These are phyloP conservation scores for Edaphochlamys debaryana DNA, from an alignment of 139 green algal species.

Conservation along the genomic window DNA sequence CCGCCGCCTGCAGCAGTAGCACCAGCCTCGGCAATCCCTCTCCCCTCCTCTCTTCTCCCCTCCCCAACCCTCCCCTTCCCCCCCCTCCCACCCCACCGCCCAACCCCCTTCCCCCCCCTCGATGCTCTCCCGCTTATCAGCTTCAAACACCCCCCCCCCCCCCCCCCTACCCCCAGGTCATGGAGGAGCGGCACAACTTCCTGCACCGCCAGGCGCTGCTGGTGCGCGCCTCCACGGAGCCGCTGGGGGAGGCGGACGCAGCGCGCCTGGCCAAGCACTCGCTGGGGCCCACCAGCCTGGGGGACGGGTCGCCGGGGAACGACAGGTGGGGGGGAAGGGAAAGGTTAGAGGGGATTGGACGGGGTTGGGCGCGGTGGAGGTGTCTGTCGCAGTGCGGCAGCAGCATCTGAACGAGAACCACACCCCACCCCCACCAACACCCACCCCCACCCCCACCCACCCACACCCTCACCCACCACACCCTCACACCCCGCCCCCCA, in stretches of 20 bases:
- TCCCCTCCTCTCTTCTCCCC: too few species aligned
- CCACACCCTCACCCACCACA: background rate
- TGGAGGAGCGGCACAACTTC: slow-evolving; percentile 80
- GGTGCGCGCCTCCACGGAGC: slow-evolving; percentile 58
- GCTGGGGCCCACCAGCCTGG: slow-evolving; percentile 63
- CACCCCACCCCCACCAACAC: background rate
- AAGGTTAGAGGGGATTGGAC: background rate
- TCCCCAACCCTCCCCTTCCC: too few species aligned
- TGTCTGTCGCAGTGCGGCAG: background rate
- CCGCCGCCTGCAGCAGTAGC: too few species aligned
- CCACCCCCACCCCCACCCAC: background rate
- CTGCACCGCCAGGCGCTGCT: slow-evolving; percentile 81
- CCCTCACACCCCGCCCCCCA: background rate
- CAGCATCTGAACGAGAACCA: too few species aligned
- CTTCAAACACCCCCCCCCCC: too few species aligned
- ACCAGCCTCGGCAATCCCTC: background rate
- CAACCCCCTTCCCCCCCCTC: too few species aligned
- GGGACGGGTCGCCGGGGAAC: slow-evolving; percentile 19
- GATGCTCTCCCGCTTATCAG: too few species aligned
- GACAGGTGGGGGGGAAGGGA: background rate
- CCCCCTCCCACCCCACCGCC: background rate
- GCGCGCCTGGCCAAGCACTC: slow-evolving; percentile 43
- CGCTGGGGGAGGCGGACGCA: slow-evolving; percentile 57
- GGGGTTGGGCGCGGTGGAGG: background rate
- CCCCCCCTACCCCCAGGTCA: slow-evolving; percentile 54